These are phyloP conservation scores for Penicillium italicum DNA, from an alignment of 2,329 filamentous ascomycete genomes.

Conservation along the genomic window DNA sequence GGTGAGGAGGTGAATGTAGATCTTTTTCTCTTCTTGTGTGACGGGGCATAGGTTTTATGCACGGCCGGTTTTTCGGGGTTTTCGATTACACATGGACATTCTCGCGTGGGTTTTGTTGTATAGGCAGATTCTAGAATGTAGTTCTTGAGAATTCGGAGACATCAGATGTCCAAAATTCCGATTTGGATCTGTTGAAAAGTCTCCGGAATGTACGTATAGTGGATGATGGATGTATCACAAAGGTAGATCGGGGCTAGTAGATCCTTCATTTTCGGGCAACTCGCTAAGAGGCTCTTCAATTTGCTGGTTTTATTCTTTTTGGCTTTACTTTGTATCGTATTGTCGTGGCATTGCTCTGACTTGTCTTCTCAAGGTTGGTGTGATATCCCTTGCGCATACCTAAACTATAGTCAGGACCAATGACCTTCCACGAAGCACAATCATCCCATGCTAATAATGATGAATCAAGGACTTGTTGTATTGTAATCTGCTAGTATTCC, in stretches of 20 bases:
- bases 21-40: not conserved
- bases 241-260: not conserved
- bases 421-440: not conserved
- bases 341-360: not conserved
- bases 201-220: not conserved
- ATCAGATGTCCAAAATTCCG: not conserved
- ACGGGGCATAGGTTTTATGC: slow-evolving; percentile 17
- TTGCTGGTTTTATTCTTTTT: not conserved
- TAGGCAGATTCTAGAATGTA: not conserved
- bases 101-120: slow-evolving; percentile 17
- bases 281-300: not conserved
- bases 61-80: not conserved
- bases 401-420: not conserved
- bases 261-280: not conserved
- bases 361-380: not conserved
- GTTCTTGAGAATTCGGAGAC: not conserved
- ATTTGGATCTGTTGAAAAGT: not conserved
- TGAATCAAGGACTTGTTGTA: too few relatives aligned
- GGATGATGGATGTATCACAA: not conserved
- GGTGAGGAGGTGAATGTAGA: slow-evolving; percentile 1
- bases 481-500: not conserved
- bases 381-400: slow-evolving; percentile 3
- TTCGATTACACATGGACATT: slow-evolving; percentile 3
- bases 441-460: not conserved
- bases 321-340: not conserved